phyloP scores from a whole-genome alignment of 805 yeast species.

The Saccharomyces kudriavzevii region DNA sequence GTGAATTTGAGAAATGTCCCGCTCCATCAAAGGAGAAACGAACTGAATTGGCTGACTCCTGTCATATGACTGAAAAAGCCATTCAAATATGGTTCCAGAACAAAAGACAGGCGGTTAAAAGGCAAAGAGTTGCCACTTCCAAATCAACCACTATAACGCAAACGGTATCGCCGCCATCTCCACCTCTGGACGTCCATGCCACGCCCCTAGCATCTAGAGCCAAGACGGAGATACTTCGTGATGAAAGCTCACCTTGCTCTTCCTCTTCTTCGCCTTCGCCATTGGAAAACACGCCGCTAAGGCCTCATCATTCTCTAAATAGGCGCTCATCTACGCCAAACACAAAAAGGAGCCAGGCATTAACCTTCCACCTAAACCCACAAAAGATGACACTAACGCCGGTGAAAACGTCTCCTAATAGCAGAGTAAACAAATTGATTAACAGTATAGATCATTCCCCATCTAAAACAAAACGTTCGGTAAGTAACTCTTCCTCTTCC shows the following conservation, averaged over 20 bases:
- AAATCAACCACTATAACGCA: constrained; percentile 1
- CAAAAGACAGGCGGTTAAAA: constrained; percentile 74
- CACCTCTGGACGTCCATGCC: background rate
- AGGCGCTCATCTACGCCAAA: constrained; percentile 9
- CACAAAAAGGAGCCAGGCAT: constrained; percentile 25
- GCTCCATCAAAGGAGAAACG: constrained; percentile 78
- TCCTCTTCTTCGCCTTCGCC: background rate
- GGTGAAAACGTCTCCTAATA: constrained; percentile 27
- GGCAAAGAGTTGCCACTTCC: constrained; percentile 31
- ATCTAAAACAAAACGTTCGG: constrained; percentile 5
- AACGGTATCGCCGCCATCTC: background rate
- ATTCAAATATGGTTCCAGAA: constrained; percentile 99
- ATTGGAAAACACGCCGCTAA: background rate
- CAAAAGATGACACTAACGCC: constrained; percentile 27
- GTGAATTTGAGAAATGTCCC: constrained; percentile 65
- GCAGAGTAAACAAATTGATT: constrained; percentile 28
- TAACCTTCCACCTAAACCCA: constrained; percentile 27
- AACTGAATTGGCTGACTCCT: constrained; percentile 66
- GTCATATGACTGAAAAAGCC: constrained; percentile 94
- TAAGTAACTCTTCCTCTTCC: constrained; percentile 5
- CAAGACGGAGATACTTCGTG: constrained; percentile 3
- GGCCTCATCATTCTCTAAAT: background rate
- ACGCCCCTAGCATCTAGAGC: constrained; percentile 4
- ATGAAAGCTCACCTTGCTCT: background rate
- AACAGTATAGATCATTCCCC: constrained; percentile 14